phyloP scores from a whole-genome alignment of 495 filamentous ascomycete genomes.

The Penicillium roqueforti region DNA sequence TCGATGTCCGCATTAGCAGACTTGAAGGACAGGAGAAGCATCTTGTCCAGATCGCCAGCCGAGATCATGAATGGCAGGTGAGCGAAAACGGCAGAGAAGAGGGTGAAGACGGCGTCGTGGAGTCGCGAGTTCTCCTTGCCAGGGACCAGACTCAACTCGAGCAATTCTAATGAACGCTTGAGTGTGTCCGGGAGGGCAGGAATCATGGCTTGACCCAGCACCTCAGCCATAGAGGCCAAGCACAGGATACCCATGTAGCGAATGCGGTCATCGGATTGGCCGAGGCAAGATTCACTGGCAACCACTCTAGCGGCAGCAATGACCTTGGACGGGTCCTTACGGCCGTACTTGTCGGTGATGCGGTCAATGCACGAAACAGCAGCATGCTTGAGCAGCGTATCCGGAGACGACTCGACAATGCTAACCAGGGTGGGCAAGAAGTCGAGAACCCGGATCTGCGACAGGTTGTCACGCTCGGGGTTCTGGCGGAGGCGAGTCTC shows the following conservation, averaged over 20 bases:
- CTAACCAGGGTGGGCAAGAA: constrained; percentile 73
- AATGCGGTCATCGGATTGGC: constrained; percentile 64
- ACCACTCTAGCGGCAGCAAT: constrained; percentile 64
- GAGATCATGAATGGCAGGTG: constrained; percentile 84
- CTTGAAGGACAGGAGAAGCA: constrained; percentile 63
- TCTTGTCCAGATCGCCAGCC: constrained; percentile 60
- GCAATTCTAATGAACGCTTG: constrained; percentile 61
- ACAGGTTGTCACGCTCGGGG: constrained; percentile 58
- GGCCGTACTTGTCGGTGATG: constrained; percentile 87
- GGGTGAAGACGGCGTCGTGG: constrained; percentile 76
- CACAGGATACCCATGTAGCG: constrained; percentile 81
- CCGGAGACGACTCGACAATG: constrained; percentile 65
- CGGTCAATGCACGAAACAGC: constrained; percentile 84
- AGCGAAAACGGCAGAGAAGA: constrained; percentile 71
- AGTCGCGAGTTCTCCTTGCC: constrained; percentile 54
- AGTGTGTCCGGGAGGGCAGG: constrained; percentile 75
- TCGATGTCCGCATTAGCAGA: constrained; percentile 57
- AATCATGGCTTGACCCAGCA: constrained; percentile 78
- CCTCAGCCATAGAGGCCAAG: constrained; percentile 80
- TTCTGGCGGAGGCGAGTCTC: constrained; percentile 68
- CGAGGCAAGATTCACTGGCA: constrained; percentile 69
- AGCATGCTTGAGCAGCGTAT: constrained; percentile 70
- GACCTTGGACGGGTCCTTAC: constrained; percentile 69
- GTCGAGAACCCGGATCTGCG: constrained; percentile 64
- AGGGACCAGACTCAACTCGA: constrained; percentile 56